Evolutionary conservation across 768 basidiomycete species (phyloP).

Genomic region (Lentinula guzmanii): DNA sequence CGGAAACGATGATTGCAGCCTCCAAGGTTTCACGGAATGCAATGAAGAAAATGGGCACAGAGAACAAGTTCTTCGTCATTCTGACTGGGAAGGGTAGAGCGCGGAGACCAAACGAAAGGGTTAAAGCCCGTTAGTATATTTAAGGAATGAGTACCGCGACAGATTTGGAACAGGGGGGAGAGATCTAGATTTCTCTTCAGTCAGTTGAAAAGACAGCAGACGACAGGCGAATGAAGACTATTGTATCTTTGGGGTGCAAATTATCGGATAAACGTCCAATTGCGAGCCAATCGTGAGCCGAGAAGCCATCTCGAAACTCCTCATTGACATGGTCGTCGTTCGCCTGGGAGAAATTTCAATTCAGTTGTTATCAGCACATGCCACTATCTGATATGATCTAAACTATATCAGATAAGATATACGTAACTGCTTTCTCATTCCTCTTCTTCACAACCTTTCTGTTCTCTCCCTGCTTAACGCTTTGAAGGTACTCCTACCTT

Average conservation of each 20-base stretch:
- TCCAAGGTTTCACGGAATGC: slow-evolving; percentile 94
- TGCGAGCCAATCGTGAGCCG: neutral
- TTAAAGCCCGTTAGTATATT: neutral
- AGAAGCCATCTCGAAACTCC: neutral
- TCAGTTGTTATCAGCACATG: neutral
- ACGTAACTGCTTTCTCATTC: neutral
- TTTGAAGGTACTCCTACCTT: neutral
- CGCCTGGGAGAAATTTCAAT: neutral
- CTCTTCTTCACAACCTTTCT: too few species aligned
- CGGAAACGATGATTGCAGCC: slow-evolving; percentile 87
- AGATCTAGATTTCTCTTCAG: neutral
- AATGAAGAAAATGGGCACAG: slow-evolving; percentile 93
- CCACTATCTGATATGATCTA: slow-evolving; percentile 1
- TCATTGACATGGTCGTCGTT: neutral
- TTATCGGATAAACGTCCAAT: neutral
- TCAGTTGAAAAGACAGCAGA: neutral
- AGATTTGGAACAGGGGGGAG: neutral
- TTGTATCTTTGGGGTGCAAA: neutral
- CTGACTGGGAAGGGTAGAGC: neutral
- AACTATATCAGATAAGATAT: slow-evolving; percentile 1
- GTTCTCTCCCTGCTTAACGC: neutral
- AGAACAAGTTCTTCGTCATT: slow-evolving; percentile 77
- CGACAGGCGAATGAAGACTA: neutral
- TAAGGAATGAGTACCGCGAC: neutral
- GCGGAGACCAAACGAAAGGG: neutral